Conservation (phyloP, 1,284 basidiomycete genomes). For the Microbotryum scabiosae region DNA sequence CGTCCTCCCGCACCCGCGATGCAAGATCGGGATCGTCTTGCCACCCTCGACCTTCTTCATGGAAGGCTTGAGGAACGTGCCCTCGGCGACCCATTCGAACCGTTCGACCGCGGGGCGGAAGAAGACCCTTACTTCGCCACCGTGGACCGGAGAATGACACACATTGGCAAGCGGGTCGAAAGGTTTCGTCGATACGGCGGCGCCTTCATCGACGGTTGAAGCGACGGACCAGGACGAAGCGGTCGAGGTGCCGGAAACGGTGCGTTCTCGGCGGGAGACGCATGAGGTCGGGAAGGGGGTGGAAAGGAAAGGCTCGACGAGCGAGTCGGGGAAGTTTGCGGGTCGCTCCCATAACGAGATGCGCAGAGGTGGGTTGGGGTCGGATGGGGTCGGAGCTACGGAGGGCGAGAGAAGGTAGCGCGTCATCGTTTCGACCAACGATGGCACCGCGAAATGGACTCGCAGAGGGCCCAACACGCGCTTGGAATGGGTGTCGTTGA, state of each 20-base stretch:
- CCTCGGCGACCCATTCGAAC: constrained; percentile 31
- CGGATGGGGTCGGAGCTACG: not conserved
- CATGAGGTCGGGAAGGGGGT: not conserved
- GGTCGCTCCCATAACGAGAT: not conserved
- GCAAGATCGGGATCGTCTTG: constrained; percentile 25
- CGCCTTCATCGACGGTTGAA: not conserved
- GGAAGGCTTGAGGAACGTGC: constrained; percentile 4
- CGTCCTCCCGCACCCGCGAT: constrained; percentile 27
- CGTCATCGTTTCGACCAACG: constrained; percentile 15
- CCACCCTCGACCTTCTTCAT: not conserved
- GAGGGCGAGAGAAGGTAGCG: constrained; percentile 18
- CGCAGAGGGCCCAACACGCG: constrained; percentile 17
- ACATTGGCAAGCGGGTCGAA: constrained; percentile 26
- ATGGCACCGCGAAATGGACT: constrained; percentile 12
- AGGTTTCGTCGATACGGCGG: constrained; percentile 2
- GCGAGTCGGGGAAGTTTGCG: constrained; percentile 4
- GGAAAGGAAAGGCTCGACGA: constrained; percentile 19
- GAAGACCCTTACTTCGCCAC: constrained; percentile 15
- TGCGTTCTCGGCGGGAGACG: constrained; percentile 9
- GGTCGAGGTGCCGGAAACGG: constrained; percentile 6
- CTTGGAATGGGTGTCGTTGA: not conserved
- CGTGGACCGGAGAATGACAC: constrained; percentile 19
- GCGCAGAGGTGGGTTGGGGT: constrained; percentile 4
- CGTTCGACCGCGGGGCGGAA: constrained; percentile 26
- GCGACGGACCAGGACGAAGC: not conserved